Percentiles rank a stretch among this genome's conserved stretches.
Conservation (phyloP, 441 rosid genomes). For the Dalechampia spathulata region DNA sequence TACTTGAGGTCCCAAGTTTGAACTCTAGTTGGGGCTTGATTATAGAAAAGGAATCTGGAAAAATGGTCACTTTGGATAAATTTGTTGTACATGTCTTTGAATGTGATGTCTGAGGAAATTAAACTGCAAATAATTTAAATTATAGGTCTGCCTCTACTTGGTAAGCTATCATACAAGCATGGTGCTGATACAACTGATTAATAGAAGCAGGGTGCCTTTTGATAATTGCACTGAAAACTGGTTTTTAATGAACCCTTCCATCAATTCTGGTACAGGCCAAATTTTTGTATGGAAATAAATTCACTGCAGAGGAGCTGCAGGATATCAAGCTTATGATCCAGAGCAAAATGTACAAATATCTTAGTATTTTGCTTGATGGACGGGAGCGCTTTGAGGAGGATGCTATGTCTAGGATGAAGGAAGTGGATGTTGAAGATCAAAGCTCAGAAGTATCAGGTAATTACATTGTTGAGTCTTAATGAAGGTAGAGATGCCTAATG, state of each 20-base stretch:
- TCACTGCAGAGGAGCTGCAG: conserved; percentile 71
- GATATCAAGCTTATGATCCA: conserved; percentile 97
- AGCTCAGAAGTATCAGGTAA: conserved; percentile 49
- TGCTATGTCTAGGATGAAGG: conserved; percentile 42
- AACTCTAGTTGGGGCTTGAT: not conserved
- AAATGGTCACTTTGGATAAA: not conserved
- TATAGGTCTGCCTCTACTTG: too few relatives aligned
- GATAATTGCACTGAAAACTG: not conserved
- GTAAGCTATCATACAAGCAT: not conserved
- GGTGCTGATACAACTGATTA: not conserved
- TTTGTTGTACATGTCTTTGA: not conserved
- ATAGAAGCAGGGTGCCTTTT: not conserved
- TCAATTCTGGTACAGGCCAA: conserved; percentile 95
- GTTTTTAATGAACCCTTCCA: too few relatives aligned
- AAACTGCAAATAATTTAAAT: too few relatives aligned
- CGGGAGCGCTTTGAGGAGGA: conserved; percentile 99
- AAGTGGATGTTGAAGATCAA: conserved; percentile 35
- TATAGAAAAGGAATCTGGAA: not conserved
- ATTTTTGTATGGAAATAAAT: conserved; percentile 92
- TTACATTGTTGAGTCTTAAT: not conserved
- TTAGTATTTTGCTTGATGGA: conserved; percentile 94
- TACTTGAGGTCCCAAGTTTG: not conserved
- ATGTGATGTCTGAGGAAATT: too few relatives aligned
- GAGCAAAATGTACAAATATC: conserved; percentile 96
- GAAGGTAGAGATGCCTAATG: too few relatives aligned